Base-by-base conservation (phyloP, 495 filamentous ascomycete genomes). In the Cercophora scortea region DNA sequence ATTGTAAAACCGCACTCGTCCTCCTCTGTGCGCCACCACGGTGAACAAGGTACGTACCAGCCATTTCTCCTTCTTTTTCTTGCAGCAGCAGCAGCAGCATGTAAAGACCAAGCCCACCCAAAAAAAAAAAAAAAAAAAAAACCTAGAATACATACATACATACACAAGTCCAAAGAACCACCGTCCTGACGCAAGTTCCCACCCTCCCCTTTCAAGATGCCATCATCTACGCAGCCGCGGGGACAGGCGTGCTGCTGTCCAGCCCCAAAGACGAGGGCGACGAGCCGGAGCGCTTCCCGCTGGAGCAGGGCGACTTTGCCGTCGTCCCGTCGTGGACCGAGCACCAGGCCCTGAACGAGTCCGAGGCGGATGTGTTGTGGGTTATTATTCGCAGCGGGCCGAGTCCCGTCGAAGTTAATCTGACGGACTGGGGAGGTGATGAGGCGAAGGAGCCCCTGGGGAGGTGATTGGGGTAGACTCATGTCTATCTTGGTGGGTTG, bases 321-420 rank as follows among this genome's bases (percentile, higher is more conserved):
- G 70, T 83, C 44, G 75, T 88, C 25, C 83, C 82, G 0, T 74
- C 83, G 0, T 84, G 72, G 68, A 78, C 77, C 0, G 82, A 86
- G 59, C 81, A 87, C 62, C 83, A 86, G 58, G 76, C 77, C 59
- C 64, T 84, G n/a, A 86, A 87, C 61, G 79, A 86, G 19, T 71
- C 72, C 10, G 76, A 79, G 25, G 73, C 73, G 19, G 78, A 83
- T 16, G 61, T 84, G 11, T 70, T 75, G 32, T 83, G 81, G 79
- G 74, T 85, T 15, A 72, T 85, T 40, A 79, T 76, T 8, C 71
- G 81, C 13, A 79, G 76, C 61, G 84, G 83, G 10, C 58, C 73
- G 5, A 64, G 69, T 45, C 82, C 81, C 1, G 69, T 78, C 3
- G 80, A 84, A 12, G 76, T 77, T 46, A 78, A 82, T 57, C 57